These are phyloP conservation scores for Gardenia jasminoides DNA, from an alignment of 257 asterid genomes.

Conservation along the genomic window DNA sequence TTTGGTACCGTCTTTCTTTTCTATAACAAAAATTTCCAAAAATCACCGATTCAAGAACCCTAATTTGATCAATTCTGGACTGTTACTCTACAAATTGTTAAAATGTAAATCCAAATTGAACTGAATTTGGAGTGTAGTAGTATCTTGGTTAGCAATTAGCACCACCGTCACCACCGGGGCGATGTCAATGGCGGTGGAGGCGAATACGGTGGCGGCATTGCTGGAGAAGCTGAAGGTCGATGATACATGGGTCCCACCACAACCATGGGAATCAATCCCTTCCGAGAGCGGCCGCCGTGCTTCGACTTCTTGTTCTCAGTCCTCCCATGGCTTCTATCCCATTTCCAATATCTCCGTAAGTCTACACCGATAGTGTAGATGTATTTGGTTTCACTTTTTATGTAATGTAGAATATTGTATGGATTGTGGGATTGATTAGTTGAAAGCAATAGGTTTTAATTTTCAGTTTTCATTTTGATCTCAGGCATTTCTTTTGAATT, in stretches of 20 bases:
- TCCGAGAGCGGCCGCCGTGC: slow-evolving; percentile 39
- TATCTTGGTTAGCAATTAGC: background rate
- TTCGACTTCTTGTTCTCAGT: slow-evolving; percentile 27
- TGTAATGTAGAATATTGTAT: background rate
- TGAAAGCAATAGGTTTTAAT: background rate
- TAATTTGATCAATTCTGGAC: no score
- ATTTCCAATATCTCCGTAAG: slow-evolving; percentile 67
- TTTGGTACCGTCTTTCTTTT: no score
- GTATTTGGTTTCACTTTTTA: background rate
- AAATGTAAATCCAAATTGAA: no score
- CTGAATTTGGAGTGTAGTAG: no score
- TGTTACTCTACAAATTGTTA: no score
- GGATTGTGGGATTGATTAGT: background rate
- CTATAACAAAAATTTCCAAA: no score
- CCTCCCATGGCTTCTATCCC: slow-evolving; percentile 39
- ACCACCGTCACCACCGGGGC: background rate
- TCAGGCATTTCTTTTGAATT: no score
- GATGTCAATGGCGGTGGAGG: slow-evolving; percentile 53
- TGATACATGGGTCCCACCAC: slow-evolving; percentile 69
- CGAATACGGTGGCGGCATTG: slow-evolving; percentile 51
- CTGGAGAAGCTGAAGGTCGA: slow-evolving; percentile 63
- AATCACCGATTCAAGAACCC: no score
- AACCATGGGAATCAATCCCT: slow-evolving; percentile 80
- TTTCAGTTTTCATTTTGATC: background rate
- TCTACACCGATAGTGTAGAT: background rate